Conservation (phyloP, 2,329 filamentous ascomycete species). For the Biscogniauxia marginata region DNA sequence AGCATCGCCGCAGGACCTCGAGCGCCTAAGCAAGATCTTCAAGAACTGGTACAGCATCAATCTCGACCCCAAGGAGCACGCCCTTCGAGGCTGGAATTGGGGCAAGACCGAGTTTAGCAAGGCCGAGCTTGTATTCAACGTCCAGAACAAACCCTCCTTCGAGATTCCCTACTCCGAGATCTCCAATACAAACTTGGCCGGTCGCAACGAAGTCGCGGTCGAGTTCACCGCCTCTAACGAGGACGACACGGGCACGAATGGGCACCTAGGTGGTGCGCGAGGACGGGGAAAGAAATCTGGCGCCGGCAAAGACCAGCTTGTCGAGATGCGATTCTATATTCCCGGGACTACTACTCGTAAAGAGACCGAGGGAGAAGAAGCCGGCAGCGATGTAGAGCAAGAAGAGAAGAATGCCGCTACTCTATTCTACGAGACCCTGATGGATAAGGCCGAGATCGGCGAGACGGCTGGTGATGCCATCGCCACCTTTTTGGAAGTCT, state of each 20-base stretch:
- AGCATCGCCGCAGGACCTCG: constrained; percentile 59
- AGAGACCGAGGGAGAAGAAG: constrained; percentile 71
- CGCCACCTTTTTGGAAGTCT: constrained; percentile 92
- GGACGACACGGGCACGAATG: constrained; percentile 71
- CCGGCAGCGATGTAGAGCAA: constrained; percentile 63
- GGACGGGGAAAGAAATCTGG: constrained; percentile 85
- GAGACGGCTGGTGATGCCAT: constrained; percentile 98
- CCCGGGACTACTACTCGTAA: constrained; percentile 84
- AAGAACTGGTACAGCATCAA: constrained; percentile 97
- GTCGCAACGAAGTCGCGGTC: constrained; percentile 95
- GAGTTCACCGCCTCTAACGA: constrained; percentile 79
- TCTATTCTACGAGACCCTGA: constrained; percentile 96
- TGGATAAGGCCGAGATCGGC: constrained; percentile 98
- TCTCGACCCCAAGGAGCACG: constrained; percentile 90
- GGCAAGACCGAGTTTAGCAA: constrained; percentile 97
- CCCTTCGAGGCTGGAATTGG: constrained; percentile 98
- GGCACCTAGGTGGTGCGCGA: constrained; percentile 68
- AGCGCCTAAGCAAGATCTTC: constrained; percentile 87
- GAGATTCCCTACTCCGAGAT: constrained; percentile 97
- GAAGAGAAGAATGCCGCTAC: constrained; percentile 95
- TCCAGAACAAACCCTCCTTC: constrained; percentile 94
- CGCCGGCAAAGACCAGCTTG: constrained; percentile 85
- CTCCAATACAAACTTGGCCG: constrained; percentile 94
- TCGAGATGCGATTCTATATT: constrained; percentile 99
- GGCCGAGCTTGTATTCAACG: constrained; percentile 92